phyloP scores from a whole-genome alignment of 179 eudicot genomes.

The Beta macrorhiza region DNA sequence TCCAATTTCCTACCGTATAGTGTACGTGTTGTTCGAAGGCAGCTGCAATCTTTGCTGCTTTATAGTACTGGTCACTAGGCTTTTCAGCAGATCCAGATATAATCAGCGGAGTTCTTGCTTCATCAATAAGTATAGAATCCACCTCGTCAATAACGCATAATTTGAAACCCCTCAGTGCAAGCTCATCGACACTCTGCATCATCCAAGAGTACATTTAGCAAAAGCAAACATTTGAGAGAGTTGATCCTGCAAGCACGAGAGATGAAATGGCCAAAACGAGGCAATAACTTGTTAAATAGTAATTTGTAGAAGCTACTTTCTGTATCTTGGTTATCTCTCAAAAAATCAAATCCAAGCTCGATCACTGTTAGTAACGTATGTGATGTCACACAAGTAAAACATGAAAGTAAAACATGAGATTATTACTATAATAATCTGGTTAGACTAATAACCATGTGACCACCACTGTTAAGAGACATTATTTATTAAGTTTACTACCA shows the following conservation, averaged over 20 bases:
- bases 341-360: slow-evolving; percentile 96
- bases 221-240: slow-evolving; percentile 12
- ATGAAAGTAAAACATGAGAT: slow-evolving; percentile 6
- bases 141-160: slow-evolving; percentile 57
- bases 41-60: slow-evolving; percentile 95
- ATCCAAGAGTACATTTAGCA: slow-evolving; percentile 31
- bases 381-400: slow-evolving; percentile 61
- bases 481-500: too few species aligned
- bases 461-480: background rate
- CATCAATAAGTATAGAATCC: slow-evolving; percentile 91
- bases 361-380: slow-evolving; percentile 85
- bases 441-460: background rate
- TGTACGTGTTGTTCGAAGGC: slow-evolving; percentile 94
- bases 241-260: slow-evolving; percentile 9
- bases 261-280: slow-evolving; percentile 6
- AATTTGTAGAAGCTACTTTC: slow-evolving; percentile 54
- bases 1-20: slow-evolving; percentile 62
- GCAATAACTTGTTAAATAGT: slow-evolving; percentile 5
- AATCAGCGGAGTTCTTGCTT: slow-evolving; percentile 98
- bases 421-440: background rate
- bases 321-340: slow-evolving; percentile 99
- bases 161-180: slow-evolving; percentile 81
- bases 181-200: slow-evolving; percentile 86
- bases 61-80: slow-evolving; percentile 96
- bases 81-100: slow-evolving; percentile 98